Conservation (phyloP, 2,329 filamentous ascomycete species). For the Microascus cirrosus region DNA sequence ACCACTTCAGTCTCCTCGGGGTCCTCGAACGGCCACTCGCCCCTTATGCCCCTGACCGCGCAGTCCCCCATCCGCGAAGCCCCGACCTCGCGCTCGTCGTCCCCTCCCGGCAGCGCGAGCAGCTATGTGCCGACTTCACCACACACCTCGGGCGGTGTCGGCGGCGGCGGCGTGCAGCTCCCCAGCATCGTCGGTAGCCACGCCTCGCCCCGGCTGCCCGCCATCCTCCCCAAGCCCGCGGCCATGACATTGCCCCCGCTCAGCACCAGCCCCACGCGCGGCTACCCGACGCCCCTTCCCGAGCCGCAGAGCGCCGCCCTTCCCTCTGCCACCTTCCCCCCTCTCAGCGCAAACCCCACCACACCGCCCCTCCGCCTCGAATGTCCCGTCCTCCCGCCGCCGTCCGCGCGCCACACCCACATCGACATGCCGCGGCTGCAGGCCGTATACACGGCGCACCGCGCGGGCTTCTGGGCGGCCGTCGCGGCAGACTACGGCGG, state of each 20-base stretch:
- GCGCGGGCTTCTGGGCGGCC: conserved; percentile 60
- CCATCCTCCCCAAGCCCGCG: conserved; percentile 56
- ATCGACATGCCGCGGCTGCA: conserved; percentile 57
- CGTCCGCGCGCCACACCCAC: conserved; percentile 24
- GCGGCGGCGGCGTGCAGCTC: conserved; percentile 32
- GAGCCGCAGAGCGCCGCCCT: conserved; percentile 33
- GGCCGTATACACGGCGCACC: conserved; percentile 59
- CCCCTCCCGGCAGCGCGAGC: conserved; percentile 32
- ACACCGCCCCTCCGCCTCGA: conserved; percentile 47
- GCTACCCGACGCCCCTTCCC: conserved; percentile 27
- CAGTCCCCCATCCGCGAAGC: conserved; percentile 38
- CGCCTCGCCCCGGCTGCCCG: conserved; percentile 40
- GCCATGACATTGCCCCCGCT: conserved; percentile 32
- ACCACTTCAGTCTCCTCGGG: conserved; percentile 59
- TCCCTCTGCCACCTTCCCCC: conserved; percentile 22
- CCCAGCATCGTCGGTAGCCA: conserved; percentile 37
- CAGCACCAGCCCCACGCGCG: conserved; percentile 19
- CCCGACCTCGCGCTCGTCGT: conserved; percentile 30
- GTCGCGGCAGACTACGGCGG: conserved; percentile 65
- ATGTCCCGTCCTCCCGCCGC: conserved; percentile 34
- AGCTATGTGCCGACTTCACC: conserved; percentile 34
- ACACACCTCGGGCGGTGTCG: conserved; percentile 12
- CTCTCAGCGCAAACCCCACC: conserved; percentile 21
- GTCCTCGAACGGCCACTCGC: conserved; percentile 37
- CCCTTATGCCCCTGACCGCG: conserved; percentile 32